Conservation (phyloP, 2,329 filamentous ascomycete genomes). For the Sphaerostilbella broomeana region DNA sequence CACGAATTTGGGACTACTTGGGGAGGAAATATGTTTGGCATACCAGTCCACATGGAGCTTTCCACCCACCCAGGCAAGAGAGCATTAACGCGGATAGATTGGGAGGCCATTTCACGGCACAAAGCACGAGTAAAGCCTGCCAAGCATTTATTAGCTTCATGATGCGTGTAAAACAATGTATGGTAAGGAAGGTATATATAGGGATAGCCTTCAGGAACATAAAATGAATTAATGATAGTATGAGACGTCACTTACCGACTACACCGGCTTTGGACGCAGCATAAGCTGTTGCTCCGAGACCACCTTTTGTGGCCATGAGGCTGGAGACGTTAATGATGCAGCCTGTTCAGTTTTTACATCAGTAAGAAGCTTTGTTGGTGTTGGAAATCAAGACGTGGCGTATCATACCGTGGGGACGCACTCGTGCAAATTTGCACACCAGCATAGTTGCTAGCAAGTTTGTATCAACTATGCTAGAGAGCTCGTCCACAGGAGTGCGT, state of each 20-base stretch:
- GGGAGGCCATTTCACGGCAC: conserved; percentile 53
- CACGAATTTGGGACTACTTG: conserved; percentile 11
- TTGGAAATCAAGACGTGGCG: neutral
- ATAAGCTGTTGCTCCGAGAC: conserved; percentile 65
- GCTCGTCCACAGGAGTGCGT: conserved; percentile 40
- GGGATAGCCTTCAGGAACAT: no score
- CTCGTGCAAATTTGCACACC: conserved; percentile 46
- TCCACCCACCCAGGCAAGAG: conserved; percentile 78
- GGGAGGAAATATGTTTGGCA: conserved; percentile 25
- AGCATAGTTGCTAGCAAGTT: conserved; percentile 64
- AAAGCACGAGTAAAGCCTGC: conserved; percentile 65
- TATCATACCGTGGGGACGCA: conserved; percentile 26
- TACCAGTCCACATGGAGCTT: conserved; percentile 72
- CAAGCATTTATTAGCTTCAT: conserved; percentile 14
- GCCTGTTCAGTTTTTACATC: no score
- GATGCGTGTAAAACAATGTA: conserved; percentile 14
- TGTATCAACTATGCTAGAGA: conserved; percentile 55
- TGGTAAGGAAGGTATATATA: conserved; percentile 10
- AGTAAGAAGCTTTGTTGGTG: neutral
- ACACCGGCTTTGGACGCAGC: conserved; percentile 77
- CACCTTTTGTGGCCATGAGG: conserved; percentile 62
- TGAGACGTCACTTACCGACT: conserved; percentile 44
- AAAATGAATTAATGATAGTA: conserved; percentile 10
- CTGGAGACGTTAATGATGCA: conserved; percentile 81
- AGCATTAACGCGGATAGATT: conserved; percentile 67